Percentiles rank a stretch among this genome's conserved stretches.
Evolutionary conservation across 208 protist species (phyloP).

Genomic region (Leishmania turanica): DNA sequence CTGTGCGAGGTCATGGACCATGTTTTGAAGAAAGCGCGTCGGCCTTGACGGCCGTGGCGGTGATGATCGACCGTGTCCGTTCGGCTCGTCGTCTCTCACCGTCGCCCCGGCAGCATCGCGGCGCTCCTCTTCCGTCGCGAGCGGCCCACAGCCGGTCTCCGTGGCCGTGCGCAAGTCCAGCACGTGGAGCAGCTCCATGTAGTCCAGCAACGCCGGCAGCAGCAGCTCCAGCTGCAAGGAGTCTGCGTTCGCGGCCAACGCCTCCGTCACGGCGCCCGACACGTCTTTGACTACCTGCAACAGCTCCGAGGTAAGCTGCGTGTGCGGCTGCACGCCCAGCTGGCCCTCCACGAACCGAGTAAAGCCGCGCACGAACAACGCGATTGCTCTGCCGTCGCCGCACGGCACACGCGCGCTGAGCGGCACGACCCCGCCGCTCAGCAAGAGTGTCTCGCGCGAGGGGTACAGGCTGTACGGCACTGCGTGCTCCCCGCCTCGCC

Average conservation of each 20-base stretch:
- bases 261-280: conserved; percentile 17
- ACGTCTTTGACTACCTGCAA: conserved; percentile 24
- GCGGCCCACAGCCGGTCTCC: not conserved
- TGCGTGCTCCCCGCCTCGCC: not conserved
- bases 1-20: conserved; percentile 16
- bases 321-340: not conserved
- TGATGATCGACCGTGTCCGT: not conserved
- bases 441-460: conserved; percentile 74
- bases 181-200: conserved; percentile 17
- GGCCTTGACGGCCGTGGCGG: not conserved
- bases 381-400: conserved; percentile 46
- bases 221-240: conserved; percentile 38
- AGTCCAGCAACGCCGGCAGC: conserved; percentile 21
- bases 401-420: conserved; percentile 69
- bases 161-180: conserved; percentile 15
- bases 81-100: not conserved
- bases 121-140: not conserved
- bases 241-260: conserved; percentile 28
- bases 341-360: conserved; percentile 9
- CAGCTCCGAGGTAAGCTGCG: not conserved
- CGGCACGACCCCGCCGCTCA: conserved; percentile 82
- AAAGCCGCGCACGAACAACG: conserved; percentile 47
- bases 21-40: conserved; percentile 17
- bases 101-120: not conserved
- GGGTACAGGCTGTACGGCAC: conserved; percentile 22